A percentile compares a stretch with the other conserved stretches of the same genome.
Conservation (phyloP, 2,329 filamentous ascomycete species). For the Coniochaeta sp. region DNA sequence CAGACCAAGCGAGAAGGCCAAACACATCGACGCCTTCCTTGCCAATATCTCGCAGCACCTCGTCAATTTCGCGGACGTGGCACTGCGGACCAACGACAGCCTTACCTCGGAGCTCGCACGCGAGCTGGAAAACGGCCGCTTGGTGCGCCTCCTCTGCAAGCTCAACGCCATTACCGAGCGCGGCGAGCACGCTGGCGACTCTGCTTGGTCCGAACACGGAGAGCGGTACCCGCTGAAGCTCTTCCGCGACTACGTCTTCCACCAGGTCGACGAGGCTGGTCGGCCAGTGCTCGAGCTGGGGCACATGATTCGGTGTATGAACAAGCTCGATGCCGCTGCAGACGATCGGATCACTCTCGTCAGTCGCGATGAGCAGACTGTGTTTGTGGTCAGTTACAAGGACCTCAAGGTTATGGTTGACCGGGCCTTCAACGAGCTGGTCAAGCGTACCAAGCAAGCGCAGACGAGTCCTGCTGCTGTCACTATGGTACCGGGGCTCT, state of each 20-base stretch:
- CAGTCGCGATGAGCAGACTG: conserved; percentile 83
- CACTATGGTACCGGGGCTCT: background rate
- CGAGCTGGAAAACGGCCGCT: conserved; percentile 83
- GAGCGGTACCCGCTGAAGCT: conserved; percentile 90
- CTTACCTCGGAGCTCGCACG: conserved; percentile 63
- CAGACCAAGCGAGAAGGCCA: conserved; percentile 53
- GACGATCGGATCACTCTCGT: conserved; percentile 82
- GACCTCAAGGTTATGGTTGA: conserved; percentile 67
- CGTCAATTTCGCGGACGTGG: conserved; percentile 66
- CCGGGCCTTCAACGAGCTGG: conserved; percentile 50
- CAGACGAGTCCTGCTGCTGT: background rate
- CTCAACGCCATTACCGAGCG: conserved; percentile 84
- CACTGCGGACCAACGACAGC: conserved; percentile 72
- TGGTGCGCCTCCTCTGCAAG: conserved; percentile 74
- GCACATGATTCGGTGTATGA: conserved; percentile 79
- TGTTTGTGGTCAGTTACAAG: conserved; percentile 82
- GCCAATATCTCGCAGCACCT: conserved; percentile 72
- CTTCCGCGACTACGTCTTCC: conserved; percentile 95
- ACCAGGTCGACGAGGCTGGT: conserved; percentile 82
- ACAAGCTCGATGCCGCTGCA: conserved; percentile 84
- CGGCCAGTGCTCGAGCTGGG: conserved; percentile 79
- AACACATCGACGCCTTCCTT: conserved; percentile 74
- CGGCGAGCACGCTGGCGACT: conserved; percentile 71
- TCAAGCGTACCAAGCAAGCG: conserved; percentile 30
- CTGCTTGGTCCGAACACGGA: conserved; percentile 83